phyloP scores from a whole-genome alignment of 371 early-diverging fungal species.

The Mucor racemosus region DNA sequence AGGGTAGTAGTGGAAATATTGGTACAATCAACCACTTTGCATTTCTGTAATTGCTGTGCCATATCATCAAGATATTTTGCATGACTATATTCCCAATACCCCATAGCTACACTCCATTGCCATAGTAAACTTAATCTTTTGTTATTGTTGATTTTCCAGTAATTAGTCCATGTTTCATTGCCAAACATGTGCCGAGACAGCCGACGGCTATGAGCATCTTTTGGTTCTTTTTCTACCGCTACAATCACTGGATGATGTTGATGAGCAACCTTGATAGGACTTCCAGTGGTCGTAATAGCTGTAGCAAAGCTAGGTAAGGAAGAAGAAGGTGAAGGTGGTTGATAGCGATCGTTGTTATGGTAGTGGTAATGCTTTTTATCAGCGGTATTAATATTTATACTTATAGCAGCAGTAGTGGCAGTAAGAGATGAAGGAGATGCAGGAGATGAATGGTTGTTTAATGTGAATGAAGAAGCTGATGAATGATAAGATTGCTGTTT shows the following conservation, averaged over 20 bases:
- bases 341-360: no score
- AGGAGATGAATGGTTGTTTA: neutral
- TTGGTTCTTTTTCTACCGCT: neutral
- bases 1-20: no score
- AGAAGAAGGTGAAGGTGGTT: neutral
- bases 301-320: neutral
- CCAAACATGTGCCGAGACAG: neutral
- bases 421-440: constrained; percentile 1
- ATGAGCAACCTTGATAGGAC: neutral
- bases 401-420: neutral
- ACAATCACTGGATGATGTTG: neutral
- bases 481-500: neutral
- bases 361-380: neutral
- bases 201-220: neutral
- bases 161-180: neutral
- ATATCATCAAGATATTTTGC: constrained; percentile 9
- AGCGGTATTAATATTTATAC: neutral
- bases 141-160: constrained; percentile 1
- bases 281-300: neutral
- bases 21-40: neutral
- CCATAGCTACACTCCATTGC: constrained; percentile 29
- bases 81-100: constrained; percentile 21
- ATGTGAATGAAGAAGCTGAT: neutral
- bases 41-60: neutral
- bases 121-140: constrained; percentile 18